Conservation (phyloP, 2,329 filamentous ascomycete species). For the Alternaria angustiovoidea region DNA sequence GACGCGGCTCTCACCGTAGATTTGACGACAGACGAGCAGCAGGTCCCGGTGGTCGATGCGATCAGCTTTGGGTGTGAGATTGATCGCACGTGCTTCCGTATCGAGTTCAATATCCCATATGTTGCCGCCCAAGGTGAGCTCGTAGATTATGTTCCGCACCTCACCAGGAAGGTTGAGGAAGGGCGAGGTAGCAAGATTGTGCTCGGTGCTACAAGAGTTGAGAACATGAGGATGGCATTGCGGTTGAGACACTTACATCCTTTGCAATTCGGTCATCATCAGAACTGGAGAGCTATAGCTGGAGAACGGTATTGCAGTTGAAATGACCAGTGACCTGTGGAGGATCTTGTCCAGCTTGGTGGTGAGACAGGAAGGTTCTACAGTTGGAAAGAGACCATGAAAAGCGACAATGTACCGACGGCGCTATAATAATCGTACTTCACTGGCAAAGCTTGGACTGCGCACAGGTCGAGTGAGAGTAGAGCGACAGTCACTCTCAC, state of each 20-base stretch:
- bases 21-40: not conserved
- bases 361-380: accelerated
- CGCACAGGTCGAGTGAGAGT: no score
- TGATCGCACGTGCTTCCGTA: no score
- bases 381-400: accelerated
- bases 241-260: no score
- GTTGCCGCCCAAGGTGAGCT: not conserved
- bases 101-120: not conserved
- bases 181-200: not conserved
- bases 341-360: no score
- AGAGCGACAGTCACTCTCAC: no score
- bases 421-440: accelerated
- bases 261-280: accelerated
- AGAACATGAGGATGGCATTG: no score
- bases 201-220: not conserved
- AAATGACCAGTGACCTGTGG: no score
- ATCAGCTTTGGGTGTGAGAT: not conserved
- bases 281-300: accelerated
- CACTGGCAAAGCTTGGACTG: no score
- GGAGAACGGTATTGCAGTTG: no score
- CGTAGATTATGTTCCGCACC: not conserved
- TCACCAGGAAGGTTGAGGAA: not conserved
- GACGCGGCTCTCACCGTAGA: not conserved
- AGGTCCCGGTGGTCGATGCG: not conserved
- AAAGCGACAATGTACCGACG: no score